Conservation (phyloP, 179 eudicot genomes). For the Drosera spatulata region DNA sequence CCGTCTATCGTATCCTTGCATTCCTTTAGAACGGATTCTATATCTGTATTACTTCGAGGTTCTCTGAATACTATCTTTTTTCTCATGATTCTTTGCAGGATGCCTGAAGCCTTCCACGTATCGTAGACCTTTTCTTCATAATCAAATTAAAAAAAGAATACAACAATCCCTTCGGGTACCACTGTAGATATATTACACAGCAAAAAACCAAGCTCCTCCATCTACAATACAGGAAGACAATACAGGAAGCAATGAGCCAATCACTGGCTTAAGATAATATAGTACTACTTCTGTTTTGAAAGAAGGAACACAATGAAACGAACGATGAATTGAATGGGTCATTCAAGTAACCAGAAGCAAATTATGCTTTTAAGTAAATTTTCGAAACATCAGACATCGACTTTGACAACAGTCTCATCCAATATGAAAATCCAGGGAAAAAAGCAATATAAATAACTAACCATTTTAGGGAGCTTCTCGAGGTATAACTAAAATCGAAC, state of each 20-base stretch:
- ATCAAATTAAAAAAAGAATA: conserved; percentile 91
- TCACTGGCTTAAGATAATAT: no score
- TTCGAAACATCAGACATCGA: no score
- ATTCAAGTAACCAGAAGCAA: neutral
- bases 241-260: conserved; percentile 6
- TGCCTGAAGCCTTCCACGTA: conserved; percentile 77
- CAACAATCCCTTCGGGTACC: conserved; percentile 81
- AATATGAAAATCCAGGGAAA: neutral
- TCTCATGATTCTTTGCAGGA: conserved; percentile 59
- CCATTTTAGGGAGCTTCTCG: conserved; percentile 68
- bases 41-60: conserved; percentile 70
- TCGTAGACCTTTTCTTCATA: conserved; percentile 65
- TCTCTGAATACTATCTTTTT: conserved; percentile 76
- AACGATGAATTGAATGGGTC: neutral
- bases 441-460: conserved; percentile 11
- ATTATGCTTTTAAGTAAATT: neutral
- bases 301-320: neutral
- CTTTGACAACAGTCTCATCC: neutral
- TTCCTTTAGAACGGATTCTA: conserved; percentile 58
- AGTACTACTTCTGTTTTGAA: no score
- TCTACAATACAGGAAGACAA: conserved; percentile 30
- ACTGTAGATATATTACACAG: conserved; percentile 67
- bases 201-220: conserved; percentile 80
- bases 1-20: conserved; percentile 57
- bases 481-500: conserved; percentile 77